phyloP scores from a whole-genome alignment of 208 protist species.

The Spongospora subterranea region DNA sequence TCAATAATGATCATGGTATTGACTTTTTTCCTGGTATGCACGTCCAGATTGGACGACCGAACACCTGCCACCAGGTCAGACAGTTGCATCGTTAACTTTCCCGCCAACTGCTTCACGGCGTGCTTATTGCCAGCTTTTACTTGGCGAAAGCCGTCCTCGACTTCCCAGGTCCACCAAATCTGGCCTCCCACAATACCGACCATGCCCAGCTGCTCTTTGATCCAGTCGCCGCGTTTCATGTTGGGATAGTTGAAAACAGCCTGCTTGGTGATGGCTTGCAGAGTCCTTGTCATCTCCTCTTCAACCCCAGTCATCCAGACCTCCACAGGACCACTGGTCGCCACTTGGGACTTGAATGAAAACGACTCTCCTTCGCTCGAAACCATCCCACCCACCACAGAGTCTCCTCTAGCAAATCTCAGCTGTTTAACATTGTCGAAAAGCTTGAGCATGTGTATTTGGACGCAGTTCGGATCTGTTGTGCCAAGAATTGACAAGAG shows the following conservation, averaged over 20 bases:
- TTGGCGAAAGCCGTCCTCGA: constrained; percentile 92
- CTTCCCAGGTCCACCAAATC: constrained; percentile 98
- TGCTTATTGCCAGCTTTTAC: constrained; percentile 67
- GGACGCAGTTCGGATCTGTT: constrained; percentile 88
- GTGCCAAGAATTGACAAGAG: constrained; percentile 95
- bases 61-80: constrained; percentile 93
- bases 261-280: constrained; percentile 93
- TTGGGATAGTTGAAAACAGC: constrained; percentile 95
- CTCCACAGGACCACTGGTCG: constrained; percentile 89
- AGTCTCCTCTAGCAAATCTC: constrained; percentile 84
- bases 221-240: constrained; percentile 89
- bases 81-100: constrained; percentile 88
- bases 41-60: constrained; percentile 86
- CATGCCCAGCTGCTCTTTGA: constrained; percentile 93
- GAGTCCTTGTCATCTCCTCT: constrained; percentile 88
- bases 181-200: constrained; percentile 91
- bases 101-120: constrained; percentile 93
- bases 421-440: constrained; percentile 94
- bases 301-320: constrained; percentile 95
- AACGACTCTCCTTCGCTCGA: constrained; percentile 94
- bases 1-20: constrained; percentile 99
- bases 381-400: constrained; percentile 90
- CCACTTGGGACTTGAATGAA: constrained; percentile 85
- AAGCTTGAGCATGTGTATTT: constrained; percentile 98
- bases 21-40: constrained; percentile 92